Evolutionary conservation across 2,329 filamentous ascomycete genomes (phyloP).

Genomic region (Chrysoporthe deuterocubensis): DNA sequence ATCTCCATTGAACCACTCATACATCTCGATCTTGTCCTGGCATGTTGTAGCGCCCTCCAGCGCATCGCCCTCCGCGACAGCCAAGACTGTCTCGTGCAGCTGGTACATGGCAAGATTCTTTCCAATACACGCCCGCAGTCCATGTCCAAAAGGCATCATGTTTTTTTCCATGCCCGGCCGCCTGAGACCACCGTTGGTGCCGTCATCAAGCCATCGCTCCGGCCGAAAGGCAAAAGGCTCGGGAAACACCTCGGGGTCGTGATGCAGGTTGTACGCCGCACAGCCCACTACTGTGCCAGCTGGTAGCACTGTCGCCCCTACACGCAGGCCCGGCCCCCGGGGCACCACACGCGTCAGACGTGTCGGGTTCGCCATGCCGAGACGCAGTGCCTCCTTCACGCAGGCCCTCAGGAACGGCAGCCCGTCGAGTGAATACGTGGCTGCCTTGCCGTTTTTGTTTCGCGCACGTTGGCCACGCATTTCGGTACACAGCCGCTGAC

Average conservation of each 20-base stretch:
- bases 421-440: slow-evolving; percentile 44
- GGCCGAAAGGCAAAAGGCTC: slow-evolving; percentile 29
- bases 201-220: slow-evolving; percentile 30
- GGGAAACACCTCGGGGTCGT: slow-evolving; percentile 31
- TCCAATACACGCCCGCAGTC: slow-evolving; percentile 33
- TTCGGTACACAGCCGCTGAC: slow-evolving; percentile 53
- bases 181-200: too few relatives aligned
- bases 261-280: slow-evolving; percentile 64
- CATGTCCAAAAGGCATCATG: slow-evolving; percentile 31
- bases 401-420: slow-evolving; percentile 46
- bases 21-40: slow-evolving; percentile 20
- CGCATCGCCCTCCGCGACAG: slow-evolving; percentile 13
- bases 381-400: slow-evolving; percentile 30
- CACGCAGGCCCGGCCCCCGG: slow-evolving; percentile 29
- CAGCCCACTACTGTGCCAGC: slow-evolving; percentile 63
- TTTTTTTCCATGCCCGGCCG: slow-evolving; percentile 6
- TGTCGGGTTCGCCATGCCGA: slow-evolving; percentile 31
- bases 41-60: slow-evolving; percentile 17
- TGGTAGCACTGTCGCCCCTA: slow-evolving; percentile 57
- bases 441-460: slow-evolving; percentile 38
- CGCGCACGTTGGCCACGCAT: slow-evolving; percentile 36
- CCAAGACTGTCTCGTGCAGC: slow-evolving; percentile 12
- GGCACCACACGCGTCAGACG: slow-evolving; percentile 28
- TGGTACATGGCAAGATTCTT: slow-evolving; percentile 30
- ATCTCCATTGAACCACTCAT: slow-evolving; percentile 26